phyloP scores from a whole-genome alignment of 345 rosid genomes.

The Eucalyptus viminalis region DNA sequence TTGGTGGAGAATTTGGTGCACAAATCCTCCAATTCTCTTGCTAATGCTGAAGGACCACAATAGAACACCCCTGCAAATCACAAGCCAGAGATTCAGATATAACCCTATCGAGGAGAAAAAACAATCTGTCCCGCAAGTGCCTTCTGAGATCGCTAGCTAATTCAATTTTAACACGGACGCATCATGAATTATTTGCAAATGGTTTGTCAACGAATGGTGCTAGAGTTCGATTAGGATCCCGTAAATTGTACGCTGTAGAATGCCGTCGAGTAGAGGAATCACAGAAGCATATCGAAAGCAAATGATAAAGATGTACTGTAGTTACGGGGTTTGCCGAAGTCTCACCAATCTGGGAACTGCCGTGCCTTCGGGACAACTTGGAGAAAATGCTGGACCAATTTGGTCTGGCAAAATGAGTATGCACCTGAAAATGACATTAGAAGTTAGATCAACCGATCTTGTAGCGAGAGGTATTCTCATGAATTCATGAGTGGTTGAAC shows the following conservation, averaged over 20 bases:
- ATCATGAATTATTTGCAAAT: not conserved
- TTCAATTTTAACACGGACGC: not conserved
- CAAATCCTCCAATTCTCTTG: constrained; percentile 29
- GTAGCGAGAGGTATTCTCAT: not conserved
- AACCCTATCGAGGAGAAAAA: not conserved
- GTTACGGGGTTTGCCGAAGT: not conserved
- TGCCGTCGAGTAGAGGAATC: not conserved
- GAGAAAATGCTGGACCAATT: constrained; percentile 41
- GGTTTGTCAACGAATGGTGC: not conserved
- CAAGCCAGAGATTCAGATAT: not conserved
- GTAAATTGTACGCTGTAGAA: not conserved
- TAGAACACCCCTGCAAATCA: constrained; percentile 33
- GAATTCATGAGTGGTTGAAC: not conserved
- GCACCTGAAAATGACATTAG: constrained; percentile 10
- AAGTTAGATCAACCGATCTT: not conserved
- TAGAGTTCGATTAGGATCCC: not conserved
- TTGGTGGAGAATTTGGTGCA: constrained; percentile 39
- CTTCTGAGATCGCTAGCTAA: not conserved
- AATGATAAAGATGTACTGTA: not conserved
- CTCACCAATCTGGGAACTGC: constrained; percentile 36
- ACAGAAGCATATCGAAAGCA: not conserved
- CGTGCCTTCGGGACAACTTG: constrained; percentile 23
- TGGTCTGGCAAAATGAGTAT: constrained; percentile 36
- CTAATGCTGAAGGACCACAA: constrained; percentile 34
- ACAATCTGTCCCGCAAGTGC: not conserved